Conservation (phyloP, 371 early-diverging fungal species). For the Mortierella sp. region DNA sequence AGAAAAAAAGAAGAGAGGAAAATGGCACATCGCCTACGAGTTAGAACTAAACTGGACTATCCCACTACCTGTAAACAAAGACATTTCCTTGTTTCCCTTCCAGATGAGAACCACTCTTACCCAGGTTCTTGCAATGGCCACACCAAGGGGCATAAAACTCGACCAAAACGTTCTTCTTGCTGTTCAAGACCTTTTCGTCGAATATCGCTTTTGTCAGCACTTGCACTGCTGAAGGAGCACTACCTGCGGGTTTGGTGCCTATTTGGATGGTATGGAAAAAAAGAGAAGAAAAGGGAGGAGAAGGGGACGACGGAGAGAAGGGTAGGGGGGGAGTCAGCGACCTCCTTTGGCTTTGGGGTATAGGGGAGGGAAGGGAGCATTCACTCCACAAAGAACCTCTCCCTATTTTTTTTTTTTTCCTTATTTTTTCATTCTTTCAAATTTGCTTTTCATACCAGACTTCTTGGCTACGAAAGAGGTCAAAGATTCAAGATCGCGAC, state of each 20-base stretch:
- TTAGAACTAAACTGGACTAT: background rate
- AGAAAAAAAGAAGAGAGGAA: background rate
- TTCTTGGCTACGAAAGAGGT: slow-evolving; percentile 79
- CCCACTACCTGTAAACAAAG: background rate
- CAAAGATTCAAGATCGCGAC: slow-evolving; percentile 81
- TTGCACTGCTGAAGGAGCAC: slow-evolving; percentile 6
- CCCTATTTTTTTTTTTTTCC: too few relatives aligned
- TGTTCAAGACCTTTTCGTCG: slow-evolving; percentile 27
- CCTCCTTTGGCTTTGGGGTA: too few relatives aligned
- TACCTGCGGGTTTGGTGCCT: background rate
- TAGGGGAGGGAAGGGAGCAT: too few relatives aligned
- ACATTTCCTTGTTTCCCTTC: background rate
- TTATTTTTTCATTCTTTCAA: background rate
- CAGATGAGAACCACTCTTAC: slow-evolving; percentile 18
- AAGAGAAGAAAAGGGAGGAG: too few relatives aligned
- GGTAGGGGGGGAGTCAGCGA: too few relatives aligned
- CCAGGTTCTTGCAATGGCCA: slow-evolving; percentile 79
- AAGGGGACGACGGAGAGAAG: too few relatives aligned
- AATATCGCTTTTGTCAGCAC: slow-evolving; percentile 32
- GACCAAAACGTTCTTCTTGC: slow-evolving; percentile 60
- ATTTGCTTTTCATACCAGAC: slow-evolving; percentile 60
- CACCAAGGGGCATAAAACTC: slow-evolving; percentile 92
- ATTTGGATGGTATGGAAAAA: too few relatives aligned
- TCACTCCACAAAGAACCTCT: too few relatives aligned
- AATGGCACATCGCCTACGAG: too few relatives aligned